A percentile compares a stretch with the other conserved stretches of the same genome.
phyloP scores from a whole-genome alignment of 2,329 filamentous ascomycete genomes.

The Botrytis fragariae region DNA sequence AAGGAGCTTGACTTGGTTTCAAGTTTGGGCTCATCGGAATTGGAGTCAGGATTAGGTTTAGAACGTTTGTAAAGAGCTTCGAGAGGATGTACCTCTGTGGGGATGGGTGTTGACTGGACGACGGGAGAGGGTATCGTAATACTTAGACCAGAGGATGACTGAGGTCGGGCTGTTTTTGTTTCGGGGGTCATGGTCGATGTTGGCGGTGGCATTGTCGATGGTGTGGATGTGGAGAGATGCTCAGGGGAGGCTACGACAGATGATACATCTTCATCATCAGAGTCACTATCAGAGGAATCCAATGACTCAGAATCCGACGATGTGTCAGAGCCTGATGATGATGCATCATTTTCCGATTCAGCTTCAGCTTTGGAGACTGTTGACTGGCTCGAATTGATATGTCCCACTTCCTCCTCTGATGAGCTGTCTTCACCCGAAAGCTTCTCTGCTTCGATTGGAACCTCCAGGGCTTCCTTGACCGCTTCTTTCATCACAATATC shows the following conservation, averaged over 20 bases:
- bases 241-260: conserved; percentile 22
- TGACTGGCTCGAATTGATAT: not conserved
- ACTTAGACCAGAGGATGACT: conserved; percentile 51
- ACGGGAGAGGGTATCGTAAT: conserved; percentile 49
- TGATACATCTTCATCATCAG: conserved; percentile 18
- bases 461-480: not conserved
- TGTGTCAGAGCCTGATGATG: conserved; percentile 23
- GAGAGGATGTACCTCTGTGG: conserved; percentile 67
- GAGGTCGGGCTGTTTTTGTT: conserved; percentile 22
- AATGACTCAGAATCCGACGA: conserved; percentile 34
- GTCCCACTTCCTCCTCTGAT: not conserved
- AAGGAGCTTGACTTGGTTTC: conserved; percentile 53
- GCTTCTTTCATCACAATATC: not conserved
- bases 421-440: not conserved
- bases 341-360: conserved; percentile 8
- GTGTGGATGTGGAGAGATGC: conserved; percentile 20
- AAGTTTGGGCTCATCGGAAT: conserved; percentile 31
- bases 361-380: conserved; percentile 8
- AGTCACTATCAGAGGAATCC: conserved; percentile 5
- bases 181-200: conserved; percentile 17
- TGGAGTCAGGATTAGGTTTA: conserved; percentile 44
- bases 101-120: conserved; percentile 44
- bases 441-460: not conserved
- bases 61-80: conserved; percentile 87
- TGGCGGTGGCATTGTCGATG: conserved; percentile 22